Percentiles rank a stretch among this genome's conserved stretches.
These are phyloP conservation scores for Scutellaria minor DNA, from an alignment of 257 asterid species.

Conservation along the genomic window DNA sequence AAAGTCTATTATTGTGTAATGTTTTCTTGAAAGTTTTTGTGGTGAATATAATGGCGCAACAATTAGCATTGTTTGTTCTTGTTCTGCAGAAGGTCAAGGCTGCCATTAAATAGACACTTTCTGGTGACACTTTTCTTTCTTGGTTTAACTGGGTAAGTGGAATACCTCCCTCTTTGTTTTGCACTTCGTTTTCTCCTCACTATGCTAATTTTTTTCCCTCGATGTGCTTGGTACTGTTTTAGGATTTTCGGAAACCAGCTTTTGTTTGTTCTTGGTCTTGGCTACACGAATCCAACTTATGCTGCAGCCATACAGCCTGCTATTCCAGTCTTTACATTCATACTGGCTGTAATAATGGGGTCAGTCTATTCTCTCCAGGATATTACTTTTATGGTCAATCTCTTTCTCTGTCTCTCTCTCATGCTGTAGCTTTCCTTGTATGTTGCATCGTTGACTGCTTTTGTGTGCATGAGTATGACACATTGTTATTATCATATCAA, in stretches of 20 bases:
- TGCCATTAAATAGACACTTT: constrained; percentile 56
- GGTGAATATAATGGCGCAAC: constrained; percentile 12
- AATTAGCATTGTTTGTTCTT: constrained; percentile 8
- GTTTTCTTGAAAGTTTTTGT: constrained; percentile 16
- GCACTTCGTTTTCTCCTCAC: constrained; percentile 12
- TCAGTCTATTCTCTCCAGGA: constrained; percentile 38
- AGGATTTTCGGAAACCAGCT: constrained; percentile 94
- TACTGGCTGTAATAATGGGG: constrained; percentile 91
- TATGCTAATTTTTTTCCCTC: constrained; percentile 10
- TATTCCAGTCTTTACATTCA: constrained; percentile 85
- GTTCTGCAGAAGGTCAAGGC: constrained; percentile 63
- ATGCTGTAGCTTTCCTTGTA: not conserved
- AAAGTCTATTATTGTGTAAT: not conserved
- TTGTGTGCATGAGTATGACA: constrained; percentile 21
- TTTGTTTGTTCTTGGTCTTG: constrained; percentile 88
- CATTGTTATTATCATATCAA: not conserved
- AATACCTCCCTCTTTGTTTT: constrained; percentile 4
- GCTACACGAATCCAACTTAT: constrained; percentile 87
- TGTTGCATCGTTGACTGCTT: not conserved
- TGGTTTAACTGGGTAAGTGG: constrained; percentile 83
- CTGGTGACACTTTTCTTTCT: constrained; percentile 65
- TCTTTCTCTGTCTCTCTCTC: not conserved
- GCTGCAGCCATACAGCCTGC: constrained; percentile 97
- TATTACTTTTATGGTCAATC: no score
- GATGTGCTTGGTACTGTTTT: constrained; percentile 35